Evolutionary conservation across 2,329 filamentous ascomycete genomes (phyloP).

Genomic region (Magnaporthales sp.): DNA sequence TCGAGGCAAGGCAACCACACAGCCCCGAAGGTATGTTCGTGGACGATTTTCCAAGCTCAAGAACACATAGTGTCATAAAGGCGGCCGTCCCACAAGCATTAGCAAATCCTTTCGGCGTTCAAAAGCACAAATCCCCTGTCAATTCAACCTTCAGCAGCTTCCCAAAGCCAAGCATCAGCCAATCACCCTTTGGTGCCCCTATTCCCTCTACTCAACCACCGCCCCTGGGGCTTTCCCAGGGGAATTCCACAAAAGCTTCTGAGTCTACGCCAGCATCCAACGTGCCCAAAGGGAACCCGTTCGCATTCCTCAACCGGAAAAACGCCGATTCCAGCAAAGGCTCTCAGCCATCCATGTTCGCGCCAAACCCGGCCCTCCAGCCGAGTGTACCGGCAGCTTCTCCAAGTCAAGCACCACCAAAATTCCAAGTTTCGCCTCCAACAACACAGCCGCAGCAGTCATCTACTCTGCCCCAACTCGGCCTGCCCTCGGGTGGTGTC

Average conservation of each 20-base stretch:
- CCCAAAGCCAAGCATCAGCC: background rate
- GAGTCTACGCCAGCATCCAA: background rate
- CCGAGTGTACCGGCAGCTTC: background rate
- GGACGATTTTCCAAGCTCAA: slow-evolving; percentile 7
- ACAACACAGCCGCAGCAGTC: background rate
- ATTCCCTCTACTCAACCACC: background rate
- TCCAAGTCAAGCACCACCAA: background rate
- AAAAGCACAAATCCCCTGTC: background rate
- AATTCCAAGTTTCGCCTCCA: background rate
- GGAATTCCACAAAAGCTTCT: background rate
- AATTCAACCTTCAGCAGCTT: background rate
- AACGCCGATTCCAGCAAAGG: background rate
- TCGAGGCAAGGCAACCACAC: slow-evolving; percentile 4
- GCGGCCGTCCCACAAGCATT: background rate
- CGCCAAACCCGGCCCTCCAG: background rate
- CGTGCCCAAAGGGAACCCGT: background rate
- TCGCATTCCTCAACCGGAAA: background rate
- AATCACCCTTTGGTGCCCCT: background rate
- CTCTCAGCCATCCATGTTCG: background rate
- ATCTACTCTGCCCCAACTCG: background rate
- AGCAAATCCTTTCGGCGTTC: background rate
- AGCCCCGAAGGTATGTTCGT: slow-evolving; percentile 18
- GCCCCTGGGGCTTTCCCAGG: background rate
- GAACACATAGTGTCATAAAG: background rate
- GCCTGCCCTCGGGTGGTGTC: background rate